Base-by-base conservation (phyloP, 2,329 filamentous ascomycete species). In the Aspergillus costaricaensis region DNA sequence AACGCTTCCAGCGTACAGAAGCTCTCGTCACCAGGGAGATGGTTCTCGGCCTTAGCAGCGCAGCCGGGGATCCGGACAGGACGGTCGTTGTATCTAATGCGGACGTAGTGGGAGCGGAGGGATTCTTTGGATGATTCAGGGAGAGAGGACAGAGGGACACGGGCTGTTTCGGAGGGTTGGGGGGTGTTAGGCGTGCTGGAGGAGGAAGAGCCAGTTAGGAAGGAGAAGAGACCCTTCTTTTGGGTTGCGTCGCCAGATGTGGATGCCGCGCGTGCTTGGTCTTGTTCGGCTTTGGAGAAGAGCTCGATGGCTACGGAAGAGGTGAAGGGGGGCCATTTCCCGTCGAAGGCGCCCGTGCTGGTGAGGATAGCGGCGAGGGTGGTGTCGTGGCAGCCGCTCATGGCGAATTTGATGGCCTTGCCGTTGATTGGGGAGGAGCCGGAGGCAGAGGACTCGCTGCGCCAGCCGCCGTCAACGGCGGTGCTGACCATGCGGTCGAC, bases 1-100 rank as follows among this genome's bases (percentile, higher is more conserved):
- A 99, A 99, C 0, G 94, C 92, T 59, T 90, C 86, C 69, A 99
- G 77, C 0, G 94, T 98, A 78, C 95, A 99, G 71, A 98, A 94
- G 25, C 87, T 91, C 67, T 92, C 88, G 68, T 98, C 91, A 0
- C 92, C 92, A 1, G 91, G 86, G 2, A 96, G 82, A 77, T 99
- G 95, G 62, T 93, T 96, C 6, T 92, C 91, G 0, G 82, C 77
- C 9, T 83, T 77, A 66, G 84, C 87, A 12, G 76, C 76, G 76
- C 95, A 99, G 2, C 91, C 93, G 0, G 94, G 94, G 17, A 99
- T 83, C 14, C 83, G 86, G 71, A 98, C 86, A 3, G 92, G 85
- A 56, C 84, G 82, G 74, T 98, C 95, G 69, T 99, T 99, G 77
- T 96, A 99, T 54, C 93, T 86, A 60, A 99, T 76, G 17, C 95